phyloP scores from a whole-genome alignment of 345 rosid species.

The Eucalyptus tenuipes region DNA sequence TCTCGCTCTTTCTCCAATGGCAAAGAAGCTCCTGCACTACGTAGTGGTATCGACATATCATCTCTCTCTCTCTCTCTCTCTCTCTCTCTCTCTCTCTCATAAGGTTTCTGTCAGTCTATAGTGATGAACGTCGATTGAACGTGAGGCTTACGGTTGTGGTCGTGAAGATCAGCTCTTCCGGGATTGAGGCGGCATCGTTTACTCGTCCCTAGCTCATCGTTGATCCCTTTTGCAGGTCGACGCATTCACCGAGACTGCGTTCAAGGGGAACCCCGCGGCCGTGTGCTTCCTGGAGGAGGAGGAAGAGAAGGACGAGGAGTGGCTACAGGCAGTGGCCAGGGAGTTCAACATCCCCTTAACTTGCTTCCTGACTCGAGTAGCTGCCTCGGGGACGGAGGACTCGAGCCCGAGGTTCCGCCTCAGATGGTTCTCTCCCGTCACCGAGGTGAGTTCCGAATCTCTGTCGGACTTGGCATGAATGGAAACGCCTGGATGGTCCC shows the following conservation, averaged over 20 bases:
- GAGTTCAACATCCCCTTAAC: slow-evolving; percentile 51
- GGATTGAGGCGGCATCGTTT: not conserved
- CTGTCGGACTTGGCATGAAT: not conserved
- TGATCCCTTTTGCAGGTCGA: slow-evolving; percentile 28
- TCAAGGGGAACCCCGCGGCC: slow-evolving; percentile 79
- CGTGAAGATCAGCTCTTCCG: too few relatives aligned
- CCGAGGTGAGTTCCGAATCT: slow-evolving; percentile 15
- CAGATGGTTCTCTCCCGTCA: slow-evolving; percentile 55
- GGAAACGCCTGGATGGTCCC: not conserved
- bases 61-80: too few relatives aligned
- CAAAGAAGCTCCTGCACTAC: too few relatives aligned
- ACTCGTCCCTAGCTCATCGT: not conserved
- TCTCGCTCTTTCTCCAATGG: too few relatives aligned
- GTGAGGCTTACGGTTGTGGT: too few relatives aligned
- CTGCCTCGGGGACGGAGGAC: not conserved
- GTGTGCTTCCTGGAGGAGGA: slow-evolving; percentile 62
- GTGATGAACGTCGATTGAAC: too few relatives aligned
- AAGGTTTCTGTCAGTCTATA: too few relatives aligned
- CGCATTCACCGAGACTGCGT: slow-evolving; percentile 62
- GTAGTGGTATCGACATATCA: too few relatives aligned
- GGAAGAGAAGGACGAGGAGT: slow-evolving; percentile 33
- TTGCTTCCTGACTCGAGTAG: slow-evolving; percentile 26
- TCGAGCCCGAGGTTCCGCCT: slow-evolving; percentile 27
- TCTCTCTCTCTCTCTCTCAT: too few relatives aligned
- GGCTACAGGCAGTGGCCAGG: slow-evolving; percentile 50